Conservation (phyloP, 345 rosid genomes). For the Salix exigua region DNA sequence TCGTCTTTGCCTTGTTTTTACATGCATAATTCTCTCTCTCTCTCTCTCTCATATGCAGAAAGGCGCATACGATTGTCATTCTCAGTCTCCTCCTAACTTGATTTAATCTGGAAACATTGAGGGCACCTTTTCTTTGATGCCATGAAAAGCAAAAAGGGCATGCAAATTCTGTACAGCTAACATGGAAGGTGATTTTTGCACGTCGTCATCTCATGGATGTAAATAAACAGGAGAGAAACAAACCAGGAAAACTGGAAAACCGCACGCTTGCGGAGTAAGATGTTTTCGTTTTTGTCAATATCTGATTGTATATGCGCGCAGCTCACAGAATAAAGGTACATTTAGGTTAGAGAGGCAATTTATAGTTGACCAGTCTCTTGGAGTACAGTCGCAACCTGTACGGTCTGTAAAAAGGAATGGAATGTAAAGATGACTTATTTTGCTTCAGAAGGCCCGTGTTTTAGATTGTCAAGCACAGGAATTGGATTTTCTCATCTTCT, state of each 20-base stretch:
- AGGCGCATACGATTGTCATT: constrained; percentile 70
- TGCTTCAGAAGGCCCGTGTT: not conserved
- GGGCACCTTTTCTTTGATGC: constrained; percentile 16
- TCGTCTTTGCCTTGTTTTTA: not conserved
- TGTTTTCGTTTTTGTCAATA: constrained; percentile 12
- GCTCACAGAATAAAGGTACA: not conserved
- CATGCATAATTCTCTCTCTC: constrained; percentile 11
- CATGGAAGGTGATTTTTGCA: constrained; percentile 25
- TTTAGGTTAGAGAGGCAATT: constrained; percentile 6
- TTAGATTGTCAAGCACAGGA: not conserved
- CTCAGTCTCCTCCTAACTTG: constrained; percentile 30
- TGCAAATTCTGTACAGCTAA: constrained; percentile 33
- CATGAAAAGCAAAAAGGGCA: not conserved
- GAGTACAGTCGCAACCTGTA: not conserved
- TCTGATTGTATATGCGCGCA: constrained; percentile 3
- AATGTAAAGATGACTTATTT: constrained; percentile 8
- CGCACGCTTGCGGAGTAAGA: constrained; percentile 30
- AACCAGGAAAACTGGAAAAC: not conserved
- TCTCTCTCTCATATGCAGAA: constrained; percentile 47
- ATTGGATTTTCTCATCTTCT: not conserved
- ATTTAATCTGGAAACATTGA: not conserved
- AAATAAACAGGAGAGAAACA: constrained; percentile 19
- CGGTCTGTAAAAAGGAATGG: constrained; percentile 15
- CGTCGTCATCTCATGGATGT: constrained; percentile 11
- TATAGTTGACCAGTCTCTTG: constrained; percentile 2